phyloP scores from a whole-genome alignment of 495 filamentous ascomycete species.

The Choiromyces venosus region DNA sequence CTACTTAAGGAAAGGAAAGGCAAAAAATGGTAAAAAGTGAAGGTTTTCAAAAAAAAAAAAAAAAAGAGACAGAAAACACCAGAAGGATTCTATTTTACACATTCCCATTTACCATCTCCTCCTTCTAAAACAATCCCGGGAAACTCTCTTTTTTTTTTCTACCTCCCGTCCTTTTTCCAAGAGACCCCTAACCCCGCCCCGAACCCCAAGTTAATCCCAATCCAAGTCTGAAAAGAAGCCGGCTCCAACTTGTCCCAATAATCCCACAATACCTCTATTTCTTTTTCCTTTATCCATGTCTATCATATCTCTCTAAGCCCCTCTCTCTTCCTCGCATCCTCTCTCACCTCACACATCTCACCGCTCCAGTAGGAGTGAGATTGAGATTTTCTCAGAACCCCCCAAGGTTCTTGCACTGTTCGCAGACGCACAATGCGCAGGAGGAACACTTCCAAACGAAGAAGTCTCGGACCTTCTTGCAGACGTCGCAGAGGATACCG shows the following conservation, averaged over 20 bases:
- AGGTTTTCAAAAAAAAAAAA: neutral
- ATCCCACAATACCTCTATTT: neutral
- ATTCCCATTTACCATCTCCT: neutral
- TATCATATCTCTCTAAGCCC: neutral
- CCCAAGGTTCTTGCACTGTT: constrained; percentile 34
- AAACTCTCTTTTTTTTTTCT: neutral
- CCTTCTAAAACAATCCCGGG: neutral
- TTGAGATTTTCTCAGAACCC: constrained; percentile 18
- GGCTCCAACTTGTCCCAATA: neutral
- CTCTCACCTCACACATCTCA: too few relatives aligned
- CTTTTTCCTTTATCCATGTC: neutral
- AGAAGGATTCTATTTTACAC: neutral
- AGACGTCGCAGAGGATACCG: constrained; percentile 29
- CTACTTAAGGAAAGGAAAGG: neutral
- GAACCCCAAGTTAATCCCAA: neutral
- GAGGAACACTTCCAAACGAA: constrained; percentile 30
- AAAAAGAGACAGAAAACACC: neutral
- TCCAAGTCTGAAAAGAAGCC: neutral
- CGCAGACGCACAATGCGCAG: constrained; percentile 33
- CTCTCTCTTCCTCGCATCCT: neutral
- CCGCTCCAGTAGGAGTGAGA: neutral
- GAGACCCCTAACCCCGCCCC: neutral
- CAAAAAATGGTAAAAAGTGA: neutral
- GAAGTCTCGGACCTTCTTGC: constrained; percentile 34
- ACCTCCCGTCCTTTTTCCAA: too few relatives aligned